Evolutionary conservation across 306 rosid species (phyloP).

Genomic region (Vigna radiata): DNA sequence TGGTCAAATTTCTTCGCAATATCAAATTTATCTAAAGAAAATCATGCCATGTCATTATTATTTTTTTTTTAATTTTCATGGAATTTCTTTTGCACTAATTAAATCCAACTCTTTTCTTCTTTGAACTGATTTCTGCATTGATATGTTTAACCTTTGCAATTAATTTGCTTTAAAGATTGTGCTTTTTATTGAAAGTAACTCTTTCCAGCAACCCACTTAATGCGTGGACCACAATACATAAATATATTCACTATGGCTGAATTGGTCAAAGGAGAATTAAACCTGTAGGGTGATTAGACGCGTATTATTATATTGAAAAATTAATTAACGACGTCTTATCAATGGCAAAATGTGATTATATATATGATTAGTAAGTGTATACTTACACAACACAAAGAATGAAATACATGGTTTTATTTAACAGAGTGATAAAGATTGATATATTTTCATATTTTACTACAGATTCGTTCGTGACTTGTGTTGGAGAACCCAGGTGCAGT

Average conservation of each 20-base stretch:
- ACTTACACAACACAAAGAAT: not conserved
- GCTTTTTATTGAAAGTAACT: not conserved
- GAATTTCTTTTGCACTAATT: not conserved
- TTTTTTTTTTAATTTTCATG: not conserved
- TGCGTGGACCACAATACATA: conserved; percentile 16
- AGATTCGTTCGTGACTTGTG: conserved; percentile 78
- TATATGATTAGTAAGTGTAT: not conserved
- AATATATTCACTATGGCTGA: not conserved
- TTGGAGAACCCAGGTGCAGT: conserved; percentile 76
- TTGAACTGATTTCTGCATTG: not conserved
- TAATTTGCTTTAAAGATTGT: not conserved
- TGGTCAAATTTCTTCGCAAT: not conserved
- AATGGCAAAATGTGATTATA: no score
- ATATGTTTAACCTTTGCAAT: not conserved
- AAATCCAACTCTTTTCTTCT: not conserved
- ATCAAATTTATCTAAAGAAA: not conserved
- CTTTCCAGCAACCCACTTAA: not conserved
- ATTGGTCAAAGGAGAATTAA: conserved; percentile 34
- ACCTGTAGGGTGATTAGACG: not conserved
- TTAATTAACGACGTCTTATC: not conserved
- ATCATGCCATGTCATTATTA: not conserved
- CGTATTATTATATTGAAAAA: conserved; percentile 3
- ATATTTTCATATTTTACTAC: conserved; percentile 30
- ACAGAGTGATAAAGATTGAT: not conserved
- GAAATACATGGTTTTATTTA: not conserved